phyloP scores from a whole-genome alignment of 2,329 filamentous ascomycete genomes.

The Colletotrichum sp. region DNA sequence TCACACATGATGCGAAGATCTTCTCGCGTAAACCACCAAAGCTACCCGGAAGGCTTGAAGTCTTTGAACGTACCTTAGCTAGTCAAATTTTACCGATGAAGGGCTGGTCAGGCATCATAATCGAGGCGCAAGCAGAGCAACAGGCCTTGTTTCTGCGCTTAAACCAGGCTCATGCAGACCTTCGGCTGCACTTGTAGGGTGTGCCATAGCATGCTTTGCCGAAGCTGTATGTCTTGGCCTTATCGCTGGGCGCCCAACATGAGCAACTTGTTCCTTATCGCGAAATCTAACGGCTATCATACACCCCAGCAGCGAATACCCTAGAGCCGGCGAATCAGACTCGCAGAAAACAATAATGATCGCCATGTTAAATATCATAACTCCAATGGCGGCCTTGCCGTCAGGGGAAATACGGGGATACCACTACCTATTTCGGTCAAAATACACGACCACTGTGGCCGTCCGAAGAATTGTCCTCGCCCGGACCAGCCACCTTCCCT shows the following conservation, averaged over 20 bases:
- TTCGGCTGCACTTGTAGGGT: not conserved
- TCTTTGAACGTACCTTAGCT: no score
- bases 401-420: not conserved
- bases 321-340: not conserved
- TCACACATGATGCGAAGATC: no score
- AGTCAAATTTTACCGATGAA: no score
- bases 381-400: not conserved
- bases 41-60: no score
- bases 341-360: not conserved
- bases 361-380: not conserved
- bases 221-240: not conserved
- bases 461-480: not conserved
- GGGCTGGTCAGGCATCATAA: accelerated
- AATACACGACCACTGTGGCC: not conserved
- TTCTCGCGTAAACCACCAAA: no score
- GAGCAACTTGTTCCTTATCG: not conserved
- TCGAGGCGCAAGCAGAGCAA: not conserved
- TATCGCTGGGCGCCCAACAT: not conserved
- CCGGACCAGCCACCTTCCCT: not conserved
- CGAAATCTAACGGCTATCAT: not conserved
- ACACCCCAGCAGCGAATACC: not conserved
- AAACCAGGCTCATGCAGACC: no score
- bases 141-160: no score
- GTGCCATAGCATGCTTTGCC: not conserved
- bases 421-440: not conserved